phyloP scores from a whole-genome alignment of 306 rosid species.

The Corylus avellana region DNA sequence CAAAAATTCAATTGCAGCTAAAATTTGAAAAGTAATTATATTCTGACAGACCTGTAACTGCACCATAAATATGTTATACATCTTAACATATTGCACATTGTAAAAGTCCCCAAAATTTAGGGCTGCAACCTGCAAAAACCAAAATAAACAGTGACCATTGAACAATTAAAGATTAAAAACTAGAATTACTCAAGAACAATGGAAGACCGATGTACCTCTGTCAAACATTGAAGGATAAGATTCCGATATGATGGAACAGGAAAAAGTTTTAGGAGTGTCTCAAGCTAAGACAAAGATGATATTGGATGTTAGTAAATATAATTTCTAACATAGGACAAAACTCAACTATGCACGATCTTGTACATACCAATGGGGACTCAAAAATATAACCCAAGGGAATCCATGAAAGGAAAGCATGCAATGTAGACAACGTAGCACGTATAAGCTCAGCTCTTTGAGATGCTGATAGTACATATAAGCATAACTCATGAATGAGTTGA shows the following conservation, averaged over 20 bases:
- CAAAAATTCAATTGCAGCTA: not conserved
- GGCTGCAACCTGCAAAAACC: slow-evolving; percentile 73
- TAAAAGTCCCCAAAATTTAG: slow-evolving; percentile 80
- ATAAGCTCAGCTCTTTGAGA: slow-evolving; percentile 94
- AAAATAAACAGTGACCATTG: slow-evolving; percentile 11
- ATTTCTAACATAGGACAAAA: slow-evolving; percentile 4
- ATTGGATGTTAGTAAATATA: not conserved
- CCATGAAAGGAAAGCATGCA: slow-evolving; percentile 98
- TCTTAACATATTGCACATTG: slow-evolving; percentile 75
- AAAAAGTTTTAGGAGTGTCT: slow-evolving; percentile 89
- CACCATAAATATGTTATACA: slow-evolving; percentile 85
- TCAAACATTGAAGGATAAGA: slow-evolving; percentile 84
- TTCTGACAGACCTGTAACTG: slow-evolving; percentile 77
- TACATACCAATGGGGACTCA: slow-evolving; percentile 88
- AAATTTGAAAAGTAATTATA: slow-evolving; percentile 1
- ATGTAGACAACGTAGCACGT: slow-evolving; percentile 85
- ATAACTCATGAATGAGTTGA: slow-evolving; percentile 97
- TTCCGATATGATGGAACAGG: slow-evolving; percentile 84
- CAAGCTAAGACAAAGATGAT: slow-evolving; percentile 49
- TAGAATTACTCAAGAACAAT: not conserved
- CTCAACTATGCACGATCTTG: slow-evolving; percentile 17
- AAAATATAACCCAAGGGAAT: slow-evolving; percentile 97
- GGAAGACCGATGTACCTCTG: slow-evolving; percentile 61
- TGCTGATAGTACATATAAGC: slow-evolving; percentile 90
- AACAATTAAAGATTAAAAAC: slow-evolving; percentile 6